A percentile compares a stretch with the other conserved stretches of the same genome.
Evolutionary conservation across 2,329 filamentous ascomycete species (phyloP).

Genomic region (Epichloe gansuensis): DNA sequence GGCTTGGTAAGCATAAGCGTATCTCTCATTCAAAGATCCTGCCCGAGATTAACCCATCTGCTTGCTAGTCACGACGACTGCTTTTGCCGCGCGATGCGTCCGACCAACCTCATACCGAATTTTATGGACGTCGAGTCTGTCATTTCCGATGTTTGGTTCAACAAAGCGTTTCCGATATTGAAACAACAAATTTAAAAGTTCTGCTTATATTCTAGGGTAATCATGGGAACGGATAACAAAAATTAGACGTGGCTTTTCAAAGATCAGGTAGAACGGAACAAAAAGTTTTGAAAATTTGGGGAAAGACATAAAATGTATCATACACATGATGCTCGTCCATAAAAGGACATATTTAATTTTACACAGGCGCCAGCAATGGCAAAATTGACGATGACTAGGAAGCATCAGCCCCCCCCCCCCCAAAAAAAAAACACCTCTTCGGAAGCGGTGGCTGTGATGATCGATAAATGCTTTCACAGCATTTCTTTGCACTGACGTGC

Average conservation of each 20-base stretch:
- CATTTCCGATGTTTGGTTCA: not conserved
- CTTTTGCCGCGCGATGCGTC: slow-evolving; percentile 8
- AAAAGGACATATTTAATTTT: not conserved
- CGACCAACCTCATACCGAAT: not conserved
- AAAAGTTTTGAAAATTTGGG: not conserved
- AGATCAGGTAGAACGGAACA: not conserved
- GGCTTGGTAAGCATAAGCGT: not conserved
- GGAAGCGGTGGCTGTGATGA: too few relatives aligned
- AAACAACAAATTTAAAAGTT: too few relatives aligned
- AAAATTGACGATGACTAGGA: not conserved
- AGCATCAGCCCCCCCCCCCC: too few relatives aligned
- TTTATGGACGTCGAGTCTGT: not conserved
- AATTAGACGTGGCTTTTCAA: not conserved
- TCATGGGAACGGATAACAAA: slow-evolving; percentile 2
- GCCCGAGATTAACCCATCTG: not conserved
- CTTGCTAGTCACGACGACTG: not conserved
- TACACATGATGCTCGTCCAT: slow-evolving; percentile 1
- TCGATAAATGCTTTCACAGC: too few relatives aligned
- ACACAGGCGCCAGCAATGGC: slow-evolving; percentile 2
- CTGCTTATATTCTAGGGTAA: not conserved
- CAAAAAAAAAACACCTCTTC: too few relatives aligned
- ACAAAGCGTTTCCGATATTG: not conserved
- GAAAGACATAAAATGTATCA: slow-evolving; percentile 1
- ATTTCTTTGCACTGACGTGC: too few relatives aligned
- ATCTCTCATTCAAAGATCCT: not conserved